Conservation (phyloP, 345 rosid species). For the Firmiana major region DNA sequence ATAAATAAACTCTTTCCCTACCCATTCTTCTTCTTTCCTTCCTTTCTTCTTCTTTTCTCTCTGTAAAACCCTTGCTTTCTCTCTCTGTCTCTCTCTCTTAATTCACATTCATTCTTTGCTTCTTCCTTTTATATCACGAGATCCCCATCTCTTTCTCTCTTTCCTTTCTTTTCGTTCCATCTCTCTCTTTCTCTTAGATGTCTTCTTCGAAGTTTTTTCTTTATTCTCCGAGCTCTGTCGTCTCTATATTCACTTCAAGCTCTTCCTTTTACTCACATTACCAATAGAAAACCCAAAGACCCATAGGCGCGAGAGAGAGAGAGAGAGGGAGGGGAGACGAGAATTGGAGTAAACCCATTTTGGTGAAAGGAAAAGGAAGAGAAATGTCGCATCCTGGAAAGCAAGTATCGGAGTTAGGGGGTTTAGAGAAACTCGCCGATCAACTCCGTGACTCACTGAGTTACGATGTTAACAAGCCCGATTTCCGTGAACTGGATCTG, state of each 20-base stretch:
- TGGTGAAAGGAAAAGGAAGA: not conserved
- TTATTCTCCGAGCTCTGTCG: constrained; percentile 6
- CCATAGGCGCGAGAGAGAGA: not conserved
- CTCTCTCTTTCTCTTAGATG: constrained; percentile 24
- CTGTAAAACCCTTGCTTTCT: constrained; percentile 25
- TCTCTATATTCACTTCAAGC: not conserved
- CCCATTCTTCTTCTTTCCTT: not conserved
- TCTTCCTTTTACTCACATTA: constrained; percentile 34
- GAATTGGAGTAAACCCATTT: constrained; percentile 1
- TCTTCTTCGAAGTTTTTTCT: constrained; percentile 30
- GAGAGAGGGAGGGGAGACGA: not conserved
- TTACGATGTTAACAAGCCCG: constrained; percentile 69
- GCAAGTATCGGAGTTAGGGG: constrained; percentile 30
- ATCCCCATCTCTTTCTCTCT: constrained; percentile 42
- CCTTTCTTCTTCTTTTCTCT: constrained; percentile 15
- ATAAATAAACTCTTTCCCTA: not conserved
- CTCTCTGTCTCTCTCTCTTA: constrained; percentile 29
- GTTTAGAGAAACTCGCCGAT: constrained; percentile 34
- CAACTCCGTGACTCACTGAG: constrained; percentile 49
- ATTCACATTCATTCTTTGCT: constrained; percentile 68
- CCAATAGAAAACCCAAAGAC: constrained; percentile 6
- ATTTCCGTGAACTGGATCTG: constrained; percentile 69
- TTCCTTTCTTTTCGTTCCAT: constrained; percentile 12
- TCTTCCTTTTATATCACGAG: constrained; percentile 67
- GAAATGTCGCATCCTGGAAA: constrained; percentile 65